Evolutionary conservation across 306 rosid species (phyloP).

Genomic region (Lathyrus sativus): DNA sequence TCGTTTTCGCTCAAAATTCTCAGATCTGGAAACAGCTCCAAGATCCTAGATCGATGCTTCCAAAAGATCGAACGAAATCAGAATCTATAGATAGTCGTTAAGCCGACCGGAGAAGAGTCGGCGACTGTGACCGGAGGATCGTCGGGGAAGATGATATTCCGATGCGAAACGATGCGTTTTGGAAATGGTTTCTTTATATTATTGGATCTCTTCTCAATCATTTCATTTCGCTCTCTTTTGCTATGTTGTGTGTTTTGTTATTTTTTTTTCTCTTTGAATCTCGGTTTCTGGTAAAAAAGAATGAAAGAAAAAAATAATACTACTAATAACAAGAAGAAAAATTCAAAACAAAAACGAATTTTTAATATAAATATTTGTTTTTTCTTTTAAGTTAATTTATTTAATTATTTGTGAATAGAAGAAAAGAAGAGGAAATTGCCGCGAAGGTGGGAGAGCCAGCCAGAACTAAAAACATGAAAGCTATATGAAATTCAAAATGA

Average conservation of each 20-base stretch:
- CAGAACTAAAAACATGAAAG: neutral
- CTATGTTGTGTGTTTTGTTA: conserved; percentile 1
- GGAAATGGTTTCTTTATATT: conserved; percentile 25
- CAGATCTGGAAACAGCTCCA: conserved; percentile 50
- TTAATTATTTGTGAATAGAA: conserved; percentile 34
- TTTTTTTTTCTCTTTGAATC: neutral
- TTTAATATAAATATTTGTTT: neutral
- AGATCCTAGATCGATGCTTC: neutral
- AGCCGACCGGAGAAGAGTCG: conserved; percentile 30
- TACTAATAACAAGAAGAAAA: conserved; percentile 2
- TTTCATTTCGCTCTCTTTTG: conserved; percentile 43
- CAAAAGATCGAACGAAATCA: conserved; percentile 38
- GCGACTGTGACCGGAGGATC: conserved; percentile 41
- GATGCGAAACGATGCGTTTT: conserved; percentile 54
- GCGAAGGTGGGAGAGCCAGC: conserved; percentile 34
- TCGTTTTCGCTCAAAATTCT: conserved; percentile 43
- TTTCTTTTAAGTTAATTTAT: neutral
- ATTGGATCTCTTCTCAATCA: conserved; percentile 51
- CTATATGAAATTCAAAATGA: conserved; percentile 46
- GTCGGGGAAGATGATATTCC: conserved; percentile 11
- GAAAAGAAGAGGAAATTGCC: conserved; percentile 53
- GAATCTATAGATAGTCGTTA: conserved; percentile 16
- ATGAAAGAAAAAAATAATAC: neutral
- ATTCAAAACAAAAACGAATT: neutral
- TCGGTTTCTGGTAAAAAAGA: conserved; percentile 20